A percentile compares a stretch with the other conserved stretches of the same genome.
Conservation (phyloP, 1,284 basidiomycete genomes). For the Rhodotorula sp. region DNA sequence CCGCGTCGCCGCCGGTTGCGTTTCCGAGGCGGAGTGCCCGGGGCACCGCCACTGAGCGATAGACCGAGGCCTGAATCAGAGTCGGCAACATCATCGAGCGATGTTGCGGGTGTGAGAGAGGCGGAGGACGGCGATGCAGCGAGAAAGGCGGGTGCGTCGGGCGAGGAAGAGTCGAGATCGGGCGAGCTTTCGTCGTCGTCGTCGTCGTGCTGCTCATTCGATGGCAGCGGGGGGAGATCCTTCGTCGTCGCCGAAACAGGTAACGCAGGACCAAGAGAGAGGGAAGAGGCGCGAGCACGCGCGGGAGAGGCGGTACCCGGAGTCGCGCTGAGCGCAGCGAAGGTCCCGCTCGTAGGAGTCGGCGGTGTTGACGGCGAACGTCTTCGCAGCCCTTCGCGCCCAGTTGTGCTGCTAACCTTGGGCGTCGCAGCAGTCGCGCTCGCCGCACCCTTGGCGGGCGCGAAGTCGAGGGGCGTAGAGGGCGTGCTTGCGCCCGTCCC, state of each 20-base stretch:
- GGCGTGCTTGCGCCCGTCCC: not conserved
- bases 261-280: slow-evolving; percentile 6
- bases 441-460: not conserved
- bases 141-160: not conserved
- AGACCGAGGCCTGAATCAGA: slow-evolving; percentile 3
- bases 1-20: slow-evolving; percentile 24
- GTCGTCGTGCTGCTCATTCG: too few species aligned
- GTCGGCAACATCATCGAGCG: slow-evolving; percentile 15
- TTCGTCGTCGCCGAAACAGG: slow-evolving; percentile 17
- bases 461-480: not conserved
- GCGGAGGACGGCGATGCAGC: not conserved
- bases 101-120: too few species aligned
- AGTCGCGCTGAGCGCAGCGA: not conserved
- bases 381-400: not conserved
- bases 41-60: not conserved
- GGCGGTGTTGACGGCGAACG: slow-evolving; percentile 29
- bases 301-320: not conserved
- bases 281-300: slow-evolving; percentile 17
- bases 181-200: too few species aligned
- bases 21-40: slow-evolving; percentile 13
- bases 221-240: slow-evolving; percentile 34
- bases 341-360: slow-evolving; percentile 4
- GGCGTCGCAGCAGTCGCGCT: not conserved
- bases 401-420: not conserved
- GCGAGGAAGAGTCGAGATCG: not conserved